Evolutionary conservation across 495 filamentous ascomycete genomes (phyloP), one percentile per base, ranked within the genome.

Genomic region (Podospora bellae-mahoneyi): DNA sequence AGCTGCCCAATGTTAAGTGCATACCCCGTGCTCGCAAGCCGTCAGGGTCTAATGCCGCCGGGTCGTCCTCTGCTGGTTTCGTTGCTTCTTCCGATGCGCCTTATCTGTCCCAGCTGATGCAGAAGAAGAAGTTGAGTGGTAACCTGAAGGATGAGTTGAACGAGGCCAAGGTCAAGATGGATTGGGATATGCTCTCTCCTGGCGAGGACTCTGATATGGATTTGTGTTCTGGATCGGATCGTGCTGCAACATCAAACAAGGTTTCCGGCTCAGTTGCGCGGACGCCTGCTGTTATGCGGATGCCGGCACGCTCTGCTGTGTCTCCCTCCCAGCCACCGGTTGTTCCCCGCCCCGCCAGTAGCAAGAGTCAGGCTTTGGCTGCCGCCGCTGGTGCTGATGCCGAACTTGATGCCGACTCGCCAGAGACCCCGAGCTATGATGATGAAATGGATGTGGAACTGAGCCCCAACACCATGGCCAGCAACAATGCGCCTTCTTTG

Each of bases 401-500:
- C 28, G 68, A 66, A 34, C 39, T 48, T 48, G 72, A 71, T 16
- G 27, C 74, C 30, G 67, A 78, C 23, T 68, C 81, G 34, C 71
- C 79, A 30, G 79, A 80, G 60, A 79, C 79, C 15, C 71, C 81
- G 23, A 78, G 81, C 61, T 81, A 83, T 62, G 76, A 82, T 18
- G 84, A 85, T 16, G 79, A 83, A 32, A 75, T 87, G 66, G 85
- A 88, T 61, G 81, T 80, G 30, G 90, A 92, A 62, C 80, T 95
- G 48, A 94, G 91, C 72, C 93, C 93, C 7, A 87, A 92, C 69
- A 92, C 92, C 5, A 80, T 90, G 34, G 87, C 91, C 44, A 91
- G 91, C 72, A 93, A 94, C 76, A 85, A 85, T 62, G 90, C 91
- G 13, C 93, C 93, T 15, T 94, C 92, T 56, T 81, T 97, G 64